Conservation (phyloP, 306 rosid genomes). For the Ceratonia siliqua region DNA sequence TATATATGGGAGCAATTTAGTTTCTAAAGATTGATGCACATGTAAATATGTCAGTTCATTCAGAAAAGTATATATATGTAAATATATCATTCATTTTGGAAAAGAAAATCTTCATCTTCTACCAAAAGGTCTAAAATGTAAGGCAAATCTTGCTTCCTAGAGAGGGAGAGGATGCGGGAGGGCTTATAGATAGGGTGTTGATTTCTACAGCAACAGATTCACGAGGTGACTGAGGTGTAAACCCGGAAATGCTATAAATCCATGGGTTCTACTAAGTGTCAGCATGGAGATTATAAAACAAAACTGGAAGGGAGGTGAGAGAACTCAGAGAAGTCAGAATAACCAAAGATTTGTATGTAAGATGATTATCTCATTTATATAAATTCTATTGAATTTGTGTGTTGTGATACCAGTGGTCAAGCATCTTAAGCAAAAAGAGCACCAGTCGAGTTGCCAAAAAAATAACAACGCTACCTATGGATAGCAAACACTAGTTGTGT, state of each 20-base stretch:
- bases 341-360: neutral
- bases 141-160: neutral
- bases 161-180: neutral
- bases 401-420: neutral
- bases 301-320: too few species aligned
- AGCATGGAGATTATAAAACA: neutral
- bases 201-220: neutral
- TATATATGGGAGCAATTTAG: constrained; percentile 26
- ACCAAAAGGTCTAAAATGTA: neutral
- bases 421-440: neutral
- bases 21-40: neutral
- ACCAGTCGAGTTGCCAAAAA: neutral
- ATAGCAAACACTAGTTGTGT: neutral
- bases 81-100: neutral
- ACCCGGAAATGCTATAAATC: neutral
- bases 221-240: neutral
- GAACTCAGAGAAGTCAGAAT: too few species aligned
- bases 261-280: too few species aligned
- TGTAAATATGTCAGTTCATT: neutral
- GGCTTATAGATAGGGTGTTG: neutral
- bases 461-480: neutral
- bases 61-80: neutral
- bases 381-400: neutral
- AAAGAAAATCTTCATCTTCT: neutral
- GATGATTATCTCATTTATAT: neutral